Percentiles rank a stretch among this genome's conserved stretches.
Evolutionary conservation across 306 rosid genomes (phyloP).

Genomic region (Rosa multiflora): DNA sequence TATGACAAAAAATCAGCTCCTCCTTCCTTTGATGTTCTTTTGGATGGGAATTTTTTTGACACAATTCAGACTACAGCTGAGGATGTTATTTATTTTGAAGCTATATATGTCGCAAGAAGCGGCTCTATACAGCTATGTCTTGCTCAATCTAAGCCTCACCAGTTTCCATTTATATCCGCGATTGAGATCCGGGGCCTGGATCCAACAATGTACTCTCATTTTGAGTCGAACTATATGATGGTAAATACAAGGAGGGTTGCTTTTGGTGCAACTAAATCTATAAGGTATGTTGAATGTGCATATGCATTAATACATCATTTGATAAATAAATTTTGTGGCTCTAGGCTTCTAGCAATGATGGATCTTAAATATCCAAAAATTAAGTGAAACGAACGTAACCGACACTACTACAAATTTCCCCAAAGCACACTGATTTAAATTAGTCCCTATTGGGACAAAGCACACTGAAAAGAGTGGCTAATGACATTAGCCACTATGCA

Average conservation of each 20-base stretch:
- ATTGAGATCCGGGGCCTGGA: slow-evolving; percentile 43
- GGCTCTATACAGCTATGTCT: slow-evolving; percentile 44
- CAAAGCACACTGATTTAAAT: no score
- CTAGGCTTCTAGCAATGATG: neutral
- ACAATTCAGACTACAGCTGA: slow-evolving; percentile 24
- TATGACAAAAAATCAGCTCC: slow-evolving; percentile 44
- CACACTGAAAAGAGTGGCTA: no score
- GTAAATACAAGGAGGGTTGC: slow-evolving; percentile 33
- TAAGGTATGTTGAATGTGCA: slow-evolving; percentile 26
- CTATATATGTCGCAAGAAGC: slow-evolving; percentile 33
- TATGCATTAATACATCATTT: neutral
- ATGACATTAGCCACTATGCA: no score
- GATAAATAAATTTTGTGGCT: neutral
- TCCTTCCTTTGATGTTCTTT: slow-evolving; percentile 41
- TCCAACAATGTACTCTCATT: slow-evolving; percentile 34
- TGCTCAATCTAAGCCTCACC: slow-evolving; percentile 41
- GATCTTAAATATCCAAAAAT: neutral
- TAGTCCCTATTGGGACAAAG: no score
- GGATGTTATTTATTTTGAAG: slow-evolving; percentile 13
- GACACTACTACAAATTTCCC: no score
- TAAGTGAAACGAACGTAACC: no score
- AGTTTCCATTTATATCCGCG: slow-evolving; percentile 48
- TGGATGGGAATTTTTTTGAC: slow-evolving; percentile 44
- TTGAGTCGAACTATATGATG: slow-evolving; percentile 32
- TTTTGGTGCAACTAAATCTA: slow-evolving; percentile 26